Evolutionary conservation across 331 rosid species (phyloP), one percentile per base, ranked within the genome.

Genomic region (Malus hybrid): DNA sequence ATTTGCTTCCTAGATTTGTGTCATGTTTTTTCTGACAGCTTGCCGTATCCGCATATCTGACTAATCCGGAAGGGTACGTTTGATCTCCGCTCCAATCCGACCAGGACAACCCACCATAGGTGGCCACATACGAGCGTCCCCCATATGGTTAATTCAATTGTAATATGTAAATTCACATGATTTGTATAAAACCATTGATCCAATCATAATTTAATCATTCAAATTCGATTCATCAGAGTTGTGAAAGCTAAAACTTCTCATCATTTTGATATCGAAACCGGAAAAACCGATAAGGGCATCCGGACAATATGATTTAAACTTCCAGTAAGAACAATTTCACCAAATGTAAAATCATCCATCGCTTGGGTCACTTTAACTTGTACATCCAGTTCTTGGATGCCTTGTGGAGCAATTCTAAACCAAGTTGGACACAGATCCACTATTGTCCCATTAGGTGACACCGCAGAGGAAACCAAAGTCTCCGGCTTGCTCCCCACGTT

Each of bases 271-370:
- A 36, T 63, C 22, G 89, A 90, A 83, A 84, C 67, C 0, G 96
- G 84, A 15, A 83, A 52, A 61, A 91, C 88, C 20, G 95, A 90
- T 78, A 90, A 69, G 31, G 97, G 87, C 61, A 92, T 84, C 80
- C 92, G 87, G 62, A 87, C 89, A 78, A 88, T 90, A 77, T 91
- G 99, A 79, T 85, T 82, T 75, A 88, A 74, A 78, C 77, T 87
- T 81, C 96, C 97, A 7, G 86, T 84, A 31, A 94, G 80, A 73
- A 91, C 81, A 65, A 90, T 79, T 84, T 94, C 95, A 61, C 96
- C 99, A 78, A 91, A 94, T 85, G 85, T 87, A 80, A 85, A 94
- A 36, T 22, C 64, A 34, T 67, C 32, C 85, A 61, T 80, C 82
- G 87, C 55, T 67, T 83, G 82, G 59, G 75, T 79, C 73, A 85